phyloP scores from a whole-genome alignment of 2,329 filamentous ascomycete species.

The Fonsecaea monophora region DNA sequence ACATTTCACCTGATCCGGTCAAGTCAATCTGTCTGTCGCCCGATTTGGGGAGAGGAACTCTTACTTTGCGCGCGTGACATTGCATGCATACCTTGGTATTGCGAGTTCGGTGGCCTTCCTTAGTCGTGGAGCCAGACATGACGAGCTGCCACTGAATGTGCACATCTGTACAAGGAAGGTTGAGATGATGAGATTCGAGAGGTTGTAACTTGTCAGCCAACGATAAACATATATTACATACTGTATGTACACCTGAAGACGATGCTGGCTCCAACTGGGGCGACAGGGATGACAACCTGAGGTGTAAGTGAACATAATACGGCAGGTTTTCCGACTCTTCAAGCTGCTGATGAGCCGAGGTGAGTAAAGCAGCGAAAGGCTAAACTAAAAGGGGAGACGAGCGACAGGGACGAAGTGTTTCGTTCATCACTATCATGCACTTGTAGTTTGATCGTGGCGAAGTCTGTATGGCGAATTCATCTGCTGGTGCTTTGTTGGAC shows the following conservation, averaged over 20 bases:
- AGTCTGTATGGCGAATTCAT: background rate
- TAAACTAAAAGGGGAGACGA: no score
- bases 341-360: no score
- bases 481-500: background rate
- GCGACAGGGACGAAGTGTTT: no score
- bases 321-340: no score
- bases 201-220: background rate
- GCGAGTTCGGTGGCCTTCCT: constrained; percentile 14
- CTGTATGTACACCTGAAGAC: no score
- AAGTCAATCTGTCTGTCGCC: background rate
- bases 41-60: background rate
- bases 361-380: no score
- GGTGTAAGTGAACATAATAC: no score
- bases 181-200: background rate
- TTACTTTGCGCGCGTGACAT: constrained; percentile 26
- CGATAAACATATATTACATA: no score
- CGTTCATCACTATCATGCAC: no score
- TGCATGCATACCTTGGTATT: constrained; percentile 28
- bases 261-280: no score
- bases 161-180: background rate
- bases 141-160: background rate
- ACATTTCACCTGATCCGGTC: constrained; percentile 23
- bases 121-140: background rate
- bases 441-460: background rate
- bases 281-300: no score